phyloP scores from a whole-genome alignment of 1,139 yeast species.

The Hemisphaericaspora xylanilytica region DNA sequence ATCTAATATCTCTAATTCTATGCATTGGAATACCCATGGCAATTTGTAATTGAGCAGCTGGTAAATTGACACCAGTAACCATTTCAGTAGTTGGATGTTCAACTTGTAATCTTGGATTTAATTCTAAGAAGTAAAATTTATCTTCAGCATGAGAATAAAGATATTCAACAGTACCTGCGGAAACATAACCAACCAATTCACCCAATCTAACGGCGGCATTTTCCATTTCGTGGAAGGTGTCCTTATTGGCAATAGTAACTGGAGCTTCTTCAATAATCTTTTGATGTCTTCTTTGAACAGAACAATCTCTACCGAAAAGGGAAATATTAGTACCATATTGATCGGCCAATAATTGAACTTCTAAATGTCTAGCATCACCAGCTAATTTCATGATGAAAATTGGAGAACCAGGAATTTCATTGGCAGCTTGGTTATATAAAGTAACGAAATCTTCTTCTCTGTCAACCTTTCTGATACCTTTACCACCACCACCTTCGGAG shows the following conservation, averaged over 20 bases:
- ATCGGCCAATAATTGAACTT: conserved; percentile 91
- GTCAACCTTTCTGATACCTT: conserved; percentile 93
- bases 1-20: conserved; percentile 87
- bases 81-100: conserved; percentile 99
- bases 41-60: conserved; percentile 96
- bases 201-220: conserved; percentile 96
- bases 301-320: conserved; percentile 92
- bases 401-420: conserved; percentile 95
- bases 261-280: conserved; percentile 97
- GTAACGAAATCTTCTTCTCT: conserved; percentile 66
- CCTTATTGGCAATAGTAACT: conserved; percentile 84
- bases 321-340: conserved; percentile 95
- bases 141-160: conserved; percentile 91
- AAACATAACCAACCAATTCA: conserved; percentile 92
- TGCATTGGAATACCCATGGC: conserved; percentile 99
- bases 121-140: conserved; percentile 91
- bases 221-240: conserved; percentile 89
- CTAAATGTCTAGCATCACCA: conserved; percentile 93
- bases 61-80: conserved; percentile 97
- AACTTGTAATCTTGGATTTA: conserved; percentile 97
- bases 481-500: conserved; percentile 99
- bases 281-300: conserved; percentile 97
- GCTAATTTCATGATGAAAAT: conserved; percentile 93
- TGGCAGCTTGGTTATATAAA: conserved; percentile 83
- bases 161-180: conserved; percentile 98